A percentile compares a stretch with the other conserved stretches of the same genome.
Evolutionary conservation across 225 moss, liverwort and hornwort species (phyloP).

Genomic region (Bryoerythrophyllum caledonicum): DNA sequence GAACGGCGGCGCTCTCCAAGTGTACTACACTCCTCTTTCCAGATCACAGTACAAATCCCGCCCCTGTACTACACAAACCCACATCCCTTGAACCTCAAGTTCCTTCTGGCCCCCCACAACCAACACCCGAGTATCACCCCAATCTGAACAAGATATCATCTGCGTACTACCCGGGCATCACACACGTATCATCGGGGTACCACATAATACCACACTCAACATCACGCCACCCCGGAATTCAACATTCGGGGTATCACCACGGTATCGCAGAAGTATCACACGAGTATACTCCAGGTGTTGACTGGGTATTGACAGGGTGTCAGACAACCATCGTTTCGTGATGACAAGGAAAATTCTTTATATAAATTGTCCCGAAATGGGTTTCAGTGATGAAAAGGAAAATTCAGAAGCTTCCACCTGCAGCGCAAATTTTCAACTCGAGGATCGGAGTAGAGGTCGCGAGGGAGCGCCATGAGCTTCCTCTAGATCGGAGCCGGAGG

Average conservation of each 20-base stretch:
- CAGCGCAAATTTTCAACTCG: background rate
- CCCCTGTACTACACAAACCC: background rate
- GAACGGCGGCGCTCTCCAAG: background rate
- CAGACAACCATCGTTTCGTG: no score
- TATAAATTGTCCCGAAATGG: no score
- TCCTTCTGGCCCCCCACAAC: no score
- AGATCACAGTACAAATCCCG: background rate
- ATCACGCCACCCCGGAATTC: background rate
- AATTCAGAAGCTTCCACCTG: background rate
- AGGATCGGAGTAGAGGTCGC: no score
- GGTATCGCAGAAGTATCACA: no score
- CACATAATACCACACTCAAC: no score
- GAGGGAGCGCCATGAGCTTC: background rate
- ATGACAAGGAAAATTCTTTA: no score
- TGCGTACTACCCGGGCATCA: no score
- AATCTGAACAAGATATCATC: background rate
- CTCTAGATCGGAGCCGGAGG: background rate
- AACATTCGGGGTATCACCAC: fast-evolving
- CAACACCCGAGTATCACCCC: background rate
- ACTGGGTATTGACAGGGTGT: no score
- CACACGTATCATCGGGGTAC: background rate
- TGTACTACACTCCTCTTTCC: background rate
- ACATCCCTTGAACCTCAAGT: no score
- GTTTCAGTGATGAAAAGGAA: background rate
- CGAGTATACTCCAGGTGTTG: no score